Conservation (phyloP, 2,329 filamentous ascomycete species). For the Trichophyton equinum region DNA sequence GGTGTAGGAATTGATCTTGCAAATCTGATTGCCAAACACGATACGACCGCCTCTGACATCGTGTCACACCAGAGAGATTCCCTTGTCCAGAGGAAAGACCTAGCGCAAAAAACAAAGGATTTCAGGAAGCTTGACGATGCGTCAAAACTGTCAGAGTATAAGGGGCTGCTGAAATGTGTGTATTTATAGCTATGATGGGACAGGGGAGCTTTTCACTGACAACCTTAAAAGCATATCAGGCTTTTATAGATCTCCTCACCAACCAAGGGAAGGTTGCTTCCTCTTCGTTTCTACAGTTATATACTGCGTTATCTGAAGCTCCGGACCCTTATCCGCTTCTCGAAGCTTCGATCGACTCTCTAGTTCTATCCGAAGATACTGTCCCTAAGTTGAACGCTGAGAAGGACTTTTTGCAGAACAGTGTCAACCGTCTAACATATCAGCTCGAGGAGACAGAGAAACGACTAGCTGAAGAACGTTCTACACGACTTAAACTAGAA, state of each 20-base stretch:
- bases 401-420: conserved; percentile 74
- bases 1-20: conserved; percentile 70
- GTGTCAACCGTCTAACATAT: conserved; percentile 58
- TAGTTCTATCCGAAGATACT: conserved; percentile 83
- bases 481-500: conserved; percentile 61
- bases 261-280: conserved; percentile 93
- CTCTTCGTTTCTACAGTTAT: conserved; percentile 82
- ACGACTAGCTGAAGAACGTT: conserved; percentile 65
- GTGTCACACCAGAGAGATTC: conserved; percentile 87
- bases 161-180: conserved; percentile 71
- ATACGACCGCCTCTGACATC: conserved; percentile 89
- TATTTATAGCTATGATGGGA: not conserved
- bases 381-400: conserved; percentile 80
- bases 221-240: conserved; percentile 64
- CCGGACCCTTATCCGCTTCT: conserved; percentile 93
- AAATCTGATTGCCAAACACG: conserved; percentile 68
- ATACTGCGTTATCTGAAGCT: conserved; percentile 85
- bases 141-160: conserved; percentile 76
- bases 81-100: conserved; percentile 88
- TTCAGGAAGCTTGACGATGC: conserved; percentile 88
- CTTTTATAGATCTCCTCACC: conserved; percentile 89
- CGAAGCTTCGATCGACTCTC: conserved; percentile 88
- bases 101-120: conserved; percentile 98
- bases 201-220: conserved; percentile 1
- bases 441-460: conserved; percentile 76